Base-by-base conservation (phyloP, 1,139 yeast genomes). In the Hanseniaspora sp. region DNA sequence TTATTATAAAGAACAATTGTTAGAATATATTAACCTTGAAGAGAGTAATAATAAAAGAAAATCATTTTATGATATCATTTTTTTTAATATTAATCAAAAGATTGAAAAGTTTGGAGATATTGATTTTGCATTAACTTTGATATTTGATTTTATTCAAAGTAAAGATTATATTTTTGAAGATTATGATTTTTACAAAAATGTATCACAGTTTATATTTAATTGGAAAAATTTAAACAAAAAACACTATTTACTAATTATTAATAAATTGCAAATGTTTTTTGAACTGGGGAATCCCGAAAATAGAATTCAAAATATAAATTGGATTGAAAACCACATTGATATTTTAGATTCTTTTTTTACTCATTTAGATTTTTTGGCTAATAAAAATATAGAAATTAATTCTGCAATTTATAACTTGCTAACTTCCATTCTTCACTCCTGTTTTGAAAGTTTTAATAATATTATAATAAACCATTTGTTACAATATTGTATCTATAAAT, bases 261-360 rank as follows among this genome's bases (percentile, higher is more conserved):
- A 15, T 12, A 30, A 30, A n/a, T n/a, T 43, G 6, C 12, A 15
- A 3, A 11, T 6, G 7, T 43, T 30, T 43, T 43, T 31, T 43
- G 46, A n/a, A 17, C 1, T 8, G 2, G 31, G 23, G 5, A 30
- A 15, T 15, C 7, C 7, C 6, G 7, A 31, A 13, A 29, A 15
- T n/a, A 31, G 31, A 17, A 5, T 8, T n/a, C 13, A 30, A 1
- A 43, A 43, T 17, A 18, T 44, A 3, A 39, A 30, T 11, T 49
- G 54, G 54, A 18, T 51, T 15, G 54, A 44, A 40, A 9, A 28
- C 17, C 41, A 51, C 17, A 40, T 45, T 9, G 41, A 38, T 13
- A 44, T 44, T 15, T 51, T 51, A 37, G 54, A 51, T 12, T 29
- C 30, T n/a, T 33, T 51, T 15, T 39, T 51, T 2, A 34, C 44